These are phyloP conservation scores for Pseudocercospora crystallina DNA, from an alignment of 2,329 filamentous ascomycete genomes.

Conservation along the genomic window DNA sequence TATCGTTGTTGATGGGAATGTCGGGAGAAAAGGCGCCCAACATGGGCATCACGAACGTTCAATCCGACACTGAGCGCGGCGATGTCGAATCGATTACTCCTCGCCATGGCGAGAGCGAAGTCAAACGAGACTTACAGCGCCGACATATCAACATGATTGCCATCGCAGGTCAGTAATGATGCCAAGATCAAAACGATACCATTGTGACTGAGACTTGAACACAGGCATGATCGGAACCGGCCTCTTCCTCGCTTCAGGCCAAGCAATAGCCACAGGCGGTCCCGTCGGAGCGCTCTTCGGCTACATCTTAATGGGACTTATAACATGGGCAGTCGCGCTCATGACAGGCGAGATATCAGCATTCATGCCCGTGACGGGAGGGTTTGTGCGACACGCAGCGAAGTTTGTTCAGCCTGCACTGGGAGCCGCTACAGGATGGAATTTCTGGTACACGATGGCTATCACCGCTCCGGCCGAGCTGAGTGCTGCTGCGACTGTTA, in stretches of 20 bases:
- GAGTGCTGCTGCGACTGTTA: constrained; percentile 22
- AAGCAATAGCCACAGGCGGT: constrained; percentile 23
- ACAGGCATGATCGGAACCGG: constrained; percentile 20
- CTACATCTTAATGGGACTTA: constrained; percentile 40
- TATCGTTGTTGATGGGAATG: background rate
- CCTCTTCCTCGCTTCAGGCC: constrained; percentile 29
- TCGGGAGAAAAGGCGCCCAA: background rate
- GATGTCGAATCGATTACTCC: background rate
- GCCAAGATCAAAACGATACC: background rate
- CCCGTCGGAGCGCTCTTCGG: constrained; percentile 32
- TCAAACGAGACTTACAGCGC: constrained; percentile 21
- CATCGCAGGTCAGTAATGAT: constrained; percentile 18
- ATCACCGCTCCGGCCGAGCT: constrained; percentile 19
- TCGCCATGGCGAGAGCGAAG: background rate
- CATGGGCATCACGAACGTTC: constrained; percentile 1
- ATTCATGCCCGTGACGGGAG: constrained; percentile 40
- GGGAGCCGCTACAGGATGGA: constrained; percentile 37
- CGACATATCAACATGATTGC: constrained; percentile 29
- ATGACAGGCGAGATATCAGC: constrained; percentile 41
- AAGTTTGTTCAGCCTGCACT: constrained; percentile 41
- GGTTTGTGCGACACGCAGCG: constrained; percentile 38
- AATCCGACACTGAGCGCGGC: background rate
- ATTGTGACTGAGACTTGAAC: too few relatives aligned
- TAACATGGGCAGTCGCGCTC: constrained; percentile 36
- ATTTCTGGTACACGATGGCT: constrained; percentile 34